Conservation (phyloP, 208 protist species). For the Entamoeba histolytica region DNA sequence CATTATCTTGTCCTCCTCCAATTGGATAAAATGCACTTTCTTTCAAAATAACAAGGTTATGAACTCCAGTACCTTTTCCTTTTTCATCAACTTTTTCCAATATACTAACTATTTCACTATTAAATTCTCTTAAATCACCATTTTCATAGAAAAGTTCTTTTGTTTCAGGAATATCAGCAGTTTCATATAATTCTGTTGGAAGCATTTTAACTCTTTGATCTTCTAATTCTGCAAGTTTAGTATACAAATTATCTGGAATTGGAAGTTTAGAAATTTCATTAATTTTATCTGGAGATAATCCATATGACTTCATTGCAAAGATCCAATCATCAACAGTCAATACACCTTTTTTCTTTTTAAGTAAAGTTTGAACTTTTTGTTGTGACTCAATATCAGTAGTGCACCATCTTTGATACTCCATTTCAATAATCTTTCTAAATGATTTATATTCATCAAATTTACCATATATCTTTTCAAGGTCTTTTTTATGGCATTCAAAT, state of each 20-base stretch:
- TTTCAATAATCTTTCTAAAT: constrained; percentile 1
- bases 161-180: background rate
- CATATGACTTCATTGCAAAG: background rate
- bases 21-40: constrained; percentile 21
- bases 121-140: background rate
- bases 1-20: constrained; percentile 26
- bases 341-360: constrained; percentile 9
- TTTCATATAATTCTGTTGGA: constrained; percentile 6
- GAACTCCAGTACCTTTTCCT: background rate
- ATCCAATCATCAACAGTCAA: constrained; percentile 23
- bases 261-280: background rate
- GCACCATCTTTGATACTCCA: constrained; percentile 13
- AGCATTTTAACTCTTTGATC: background rate
- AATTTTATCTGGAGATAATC: constrained; percentile 18
- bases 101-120: background rate
- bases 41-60: constrained; percentile 18
- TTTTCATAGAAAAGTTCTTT: background rate
- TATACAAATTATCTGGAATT: constrained; percentile 18
- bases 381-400: constrained; percentile 4
- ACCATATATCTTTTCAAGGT: constrained; percentile 18
- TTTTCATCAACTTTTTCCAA: background rate
- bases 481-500: constrained; percentile 2
- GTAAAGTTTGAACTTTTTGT: background rate
- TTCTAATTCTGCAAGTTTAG: constrained; percentile 17
- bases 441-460: constrained; percentile 1